Evolutionary conservation across 768 basidiomycete genomes (phyloP).

Genomic region (Amanita muscaria): DNA sequence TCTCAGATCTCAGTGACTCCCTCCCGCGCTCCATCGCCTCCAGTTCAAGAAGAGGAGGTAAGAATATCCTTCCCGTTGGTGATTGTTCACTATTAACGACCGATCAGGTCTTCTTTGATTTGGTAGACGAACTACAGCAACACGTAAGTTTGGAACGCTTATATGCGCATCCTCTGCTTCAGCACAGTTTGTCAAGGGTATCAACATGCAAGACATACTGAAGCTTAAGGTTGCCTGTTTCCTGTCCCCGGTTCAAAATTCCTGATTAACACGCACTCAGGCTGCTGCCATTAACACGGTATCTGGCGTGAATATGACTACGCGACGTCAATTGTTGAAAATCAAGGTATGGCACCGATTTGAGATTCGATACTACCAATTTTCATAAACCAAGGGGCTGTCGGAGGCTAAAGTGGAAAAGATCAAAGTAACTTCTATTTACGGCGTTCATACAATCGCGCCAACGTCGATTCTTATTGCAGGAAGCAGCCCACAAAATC

Average conservation of each 20-base stretch:
- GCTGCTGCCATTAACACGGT: conserved; percentile 76
- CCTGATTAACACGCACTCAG: conserved; percentile 28
- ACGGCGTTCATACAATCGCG: neutral
- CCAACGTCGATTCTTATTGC: neutral
- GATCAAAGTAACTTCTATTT: conserved; percentile 53
- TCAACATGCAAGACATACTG: conserved; percentile 90
- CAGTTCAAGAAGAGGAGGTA: conserved; percentile 32
- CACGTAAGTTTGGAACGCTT: conserved; percentile 38
- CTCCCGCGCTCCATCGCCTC: conserved; percentile 43
- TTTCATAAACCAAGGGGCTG: conserved; percentile 58
- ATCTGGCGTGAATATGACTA: conserved; percentile 87
- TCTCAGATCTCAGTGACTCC: conserved; percentile 36
- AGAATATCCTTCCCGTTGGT: conserved; percentile 15
- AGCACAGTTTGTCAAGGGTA: conserved; percentile 47
- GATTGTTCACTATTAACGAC: neutral
- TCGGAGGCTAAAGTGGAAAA: conserved; percentile 98
- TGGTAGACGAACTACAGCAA: conserved; percentile 77
- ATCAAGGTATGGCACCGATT: conserved; percentile 60
- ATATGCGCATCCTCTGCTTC: conserved; percentile 12
- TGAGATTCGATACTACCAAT: conserved; percentile 15
- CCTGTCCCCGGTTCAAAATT: conserved; percentile 5
- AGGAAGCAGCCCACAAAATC: conserved; percentile 90
- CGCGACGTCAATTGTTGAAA: conserved; percentile 80
- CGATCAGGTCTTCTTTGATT: conserved; percentile 58
- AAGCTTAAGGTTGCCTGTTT: conserved; percentile 67